These are phyloP conservation scores for Pseudofabraea citricarpa DNA, from an alignment of 2,329 filamentous ascomycete genomes.

Conservation along the genomic window DNA sequence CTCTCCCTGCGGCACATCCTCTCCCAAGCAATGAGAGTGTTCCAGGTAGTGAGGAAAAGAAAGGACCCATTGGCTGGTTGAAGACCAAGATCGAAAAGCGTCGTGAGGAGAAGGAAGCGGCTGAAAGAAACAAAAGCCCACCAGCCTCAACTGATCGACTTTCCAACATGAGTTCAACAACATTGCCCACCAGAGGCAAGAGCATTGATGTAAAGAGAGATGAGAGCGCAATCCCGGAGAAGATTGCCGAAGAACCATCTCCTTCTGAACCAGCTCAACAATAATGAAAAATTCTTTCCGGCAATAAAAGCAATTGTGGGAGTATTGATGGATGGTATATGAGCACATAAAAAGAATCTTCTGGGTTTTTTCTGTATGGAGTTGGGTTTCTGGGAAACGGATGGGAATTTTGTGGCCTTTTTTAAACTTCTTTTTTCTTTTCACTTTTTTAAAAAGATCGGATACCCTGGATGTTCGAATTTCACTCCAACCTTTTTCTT, in stretches of 20 bases:
- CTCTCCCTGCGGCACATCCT: conserved; percentile 15
- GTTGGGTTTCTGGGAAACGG: too few relatives aligned
- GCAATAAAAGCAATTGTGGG: too few relatives aligned
- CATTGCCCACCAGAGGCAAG: conserved; percentile 17
- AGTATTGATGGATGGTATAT: too few relatives aligned
- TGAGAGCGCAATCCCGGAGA: conserved; percentile 14
- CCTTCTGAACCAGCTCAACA: conserved; percentile 1
- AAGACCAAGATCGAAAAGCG: conserved; percentile 59
- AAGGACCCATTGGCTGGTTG: conserved; percentile 59
- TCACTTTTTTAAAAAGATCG: conserved; percentile 2
- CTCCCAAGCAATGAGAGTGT: conserved; percentile 29
- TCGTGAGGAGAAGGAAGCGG: conserved; percentile 27
- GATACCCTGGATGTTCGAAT: conserved; percentile 3
- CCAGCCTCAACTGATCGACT: conserved; percentile 21
- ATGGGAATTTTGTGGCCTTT: background rate
- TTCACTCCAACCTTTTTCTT: background rate
- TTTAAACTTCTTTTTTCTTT: background rate
- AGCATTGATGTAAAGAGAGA: conserved; percentile 23
- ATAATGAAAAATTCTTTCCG: too few relatives aligned
- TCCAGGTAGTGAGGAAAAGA: conserved; percentile 36
- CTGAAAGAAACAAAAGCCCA: conserved; percentile 25
- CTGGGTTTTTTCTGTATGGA: too few relatives aligned
- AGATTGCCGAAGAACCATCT: conserved; percentile 8
- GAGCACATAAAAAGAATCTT: too few relatives aligned
- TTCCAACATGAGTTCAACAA: conserved; percentile 4